Percentiles rank a stretch among this genome's conserved stretches.
Conservation (phyloP, 108 stramenopile species). For the Schizochytrium sp. region DNA sequence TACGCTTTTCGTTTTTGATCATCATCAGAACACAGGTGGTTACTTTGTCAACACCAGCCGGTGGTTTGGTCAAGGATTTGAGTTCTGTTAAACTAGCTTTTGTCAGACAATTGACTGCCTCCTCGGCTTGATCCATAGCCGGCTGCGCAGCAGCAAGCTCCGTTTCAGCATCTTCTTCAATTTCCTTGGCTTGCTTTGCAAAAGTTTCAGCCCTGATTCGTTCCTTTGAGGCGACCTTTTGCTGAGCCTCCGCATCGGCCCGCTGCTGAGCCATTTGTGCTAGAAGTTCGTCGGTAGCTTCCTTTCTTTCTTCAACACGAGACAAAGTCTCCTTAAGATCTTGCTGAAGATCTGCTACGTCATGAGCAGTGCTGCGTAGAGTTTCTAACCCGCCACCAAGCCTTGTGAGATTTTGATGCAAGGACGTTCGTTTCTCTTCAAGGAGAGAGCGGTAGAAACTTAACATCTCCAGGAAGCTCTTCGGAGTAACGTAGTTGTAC, state of each 20-base stretch:
- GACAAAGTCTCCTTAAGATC: constrained; percentile 76
- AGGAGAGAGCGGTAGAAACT: constrained; percentile 72
- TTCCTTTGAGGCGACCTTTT: constrained; percentile 67
- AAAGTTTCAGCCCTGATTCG: constrained; percentile 62
- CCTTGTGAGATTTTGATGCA: constrained; percentile 64
- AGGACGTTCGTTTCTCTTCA: constrained; percentile 66
- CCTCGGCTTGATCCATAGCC: constrained; percentile 68
- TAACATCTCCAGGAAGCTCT: constrained; percentile 77
- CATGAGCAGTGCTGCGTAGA: constrained; percentile 65
- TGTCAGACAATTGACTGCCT: constrained; percentile 72
- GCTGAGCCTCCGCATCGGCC: constrained; percentile 71
- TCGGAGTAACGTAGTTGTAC: constrained; percentile 78
- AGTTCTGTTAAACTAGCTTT: constrained; percentile 68
- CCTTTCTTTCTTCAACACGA: constrained; percentile 74
- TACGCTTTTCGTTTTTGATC: constrained; percentile 70
- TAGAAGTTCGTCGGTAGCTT: constrained; percentile 74
- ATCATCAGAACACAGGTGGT: constrained; percentile 69
- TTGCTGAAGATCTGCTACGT: constrained; percentile 67
- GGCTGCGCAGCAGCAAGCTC: constrained; percentile 69
- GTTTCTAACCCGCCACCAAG: constrained; percentile 70
- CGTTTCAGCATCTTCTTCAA: constrained; percentile 67
- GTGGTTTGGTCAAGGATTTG: constrained; percentile 69
- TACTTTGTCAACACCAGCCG: constrained; percentile 74
- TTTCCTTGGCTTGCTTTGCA: constrained; percentile 63
- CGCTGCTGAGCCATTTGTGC: constrained; percentile 69